These are phyloP conservation scores for Vaccinium vitisidaea DNA, from an alignment of 148 eudicot species.

Conservation along the genomic window DNA sequence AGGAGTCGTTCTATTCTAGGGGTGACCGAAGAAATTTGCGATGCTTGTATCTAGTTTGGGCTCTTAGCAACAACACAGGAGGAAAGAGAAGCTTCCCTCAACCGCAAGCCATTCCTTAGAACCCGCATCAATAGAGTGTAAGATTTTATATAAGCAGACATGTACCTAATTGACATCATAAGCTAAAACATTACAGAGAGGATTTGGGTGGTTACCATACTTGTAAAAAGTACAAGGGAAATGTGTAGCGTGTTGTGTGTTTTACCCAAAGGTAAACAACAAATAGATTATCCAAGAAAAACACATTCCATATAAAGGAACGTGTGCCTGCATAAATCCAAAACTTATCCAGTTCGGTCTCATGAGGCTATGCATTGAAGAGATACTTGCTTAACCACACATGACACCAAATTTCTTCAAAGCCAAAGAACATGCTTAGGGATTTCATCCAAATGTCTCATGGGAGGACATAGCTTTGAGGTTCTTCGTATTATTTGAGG, in stretches of 20 bases:
- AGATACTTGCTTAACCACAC: background rate
- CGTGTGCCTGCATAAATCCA: background rate
- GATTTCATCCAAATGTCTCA: background rate
- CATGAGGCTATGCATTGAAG: background rate
- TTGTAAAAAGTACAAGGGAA: background rate
- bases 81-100: background rate
- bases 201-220: background rate
- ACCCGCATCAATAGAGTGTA: background rate
- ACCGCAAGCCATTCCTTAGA: background rate
- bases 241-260: background rate
- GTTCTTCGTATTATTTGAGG: background rate
- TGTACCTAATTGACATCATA: background rate
- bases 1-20: background rate
- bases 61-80: background rate
- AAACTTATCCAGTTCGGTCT: background rate
- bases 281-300: background rate
- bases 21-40: background rate
- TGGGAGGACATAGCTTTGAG: background rate
- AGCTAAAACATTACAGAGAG: background rate
- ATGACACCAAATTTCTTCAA: background rate
- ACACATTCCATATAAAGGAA: background rate
- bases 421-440: background rate
- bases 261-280: background rate
- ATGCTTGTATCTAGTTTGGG: background rate
- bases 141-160: too few relatives aligned